Conservation (phyloP, 441 rosid species). For the Arabidopsis lyrata region DNA sequence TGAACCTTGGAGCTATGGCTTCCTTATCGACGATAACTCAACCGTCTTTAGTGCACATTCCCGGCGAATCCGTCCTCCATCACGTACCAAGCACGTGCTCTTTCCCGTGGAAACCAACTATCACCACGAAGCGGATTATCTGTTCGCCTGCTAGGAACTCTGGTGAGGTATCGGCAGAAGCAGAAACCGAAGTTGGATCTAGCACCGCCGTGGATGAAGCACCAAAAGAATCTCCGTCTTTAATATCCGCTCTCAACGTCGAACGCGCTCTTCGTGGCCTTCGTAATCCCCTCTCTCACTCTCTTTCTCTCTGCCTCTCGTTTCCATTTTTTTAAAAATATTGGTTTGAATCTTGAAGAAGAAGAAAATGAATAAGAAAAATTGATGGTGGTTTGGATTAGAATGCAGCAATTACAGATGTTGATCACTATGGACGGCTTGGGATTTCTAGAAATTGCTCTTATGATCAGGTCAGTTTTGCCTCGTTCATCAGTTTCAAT, state of each 20-base stretch:
- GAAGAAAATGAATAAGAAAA: neutral
- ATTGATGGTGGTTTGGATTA: conserved; percentile 48
- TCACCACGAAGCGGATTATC: conserved; percentile 29
- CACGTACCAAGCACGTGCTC: conserved; percentile 43
- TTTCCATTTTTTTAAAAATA: neutral
- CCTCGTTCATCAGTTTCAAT: too few species aligned
- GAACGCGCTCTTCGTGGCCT: conserved; percentile 90
- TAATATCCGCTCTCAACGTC: conserved; percentile 78
- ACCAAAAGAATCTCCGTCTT: conserved; percentile 64
- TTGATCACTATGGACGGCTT: conserved; percentile 79
- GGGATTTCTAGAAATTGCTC: conserved; percentile 69
- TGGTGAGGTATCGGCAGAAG: conserved; percentile 49
- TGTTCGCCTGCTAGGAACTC: conserved; percentile 46
- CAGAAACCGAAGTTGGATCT: conserved; percentile 45
- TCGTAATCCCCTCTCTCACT: conserved; percentile 48
- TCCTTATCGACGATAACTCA: conserved; percentile 42
- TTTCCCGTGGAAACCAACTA: conserved; percentile 30
- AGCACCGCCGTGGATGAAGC: conserved; percentile 65
- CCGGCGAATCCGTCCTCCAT: conserved; percentile 31
- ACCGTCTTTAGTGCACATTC: conserved; percentile 28
- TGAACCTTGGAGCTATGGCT: conserved; percentile 32
- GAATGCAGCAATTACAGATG: conserved; percentile 89
- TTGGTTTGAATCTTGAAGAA: neutral
- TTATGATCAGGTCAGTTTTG: conserved; percentile 54
- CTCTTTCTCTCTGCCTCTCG: neutral